phyloP scores from a whole-genome alignment of 140 eudicot species.

The Anethum foeniculum region DNA sequence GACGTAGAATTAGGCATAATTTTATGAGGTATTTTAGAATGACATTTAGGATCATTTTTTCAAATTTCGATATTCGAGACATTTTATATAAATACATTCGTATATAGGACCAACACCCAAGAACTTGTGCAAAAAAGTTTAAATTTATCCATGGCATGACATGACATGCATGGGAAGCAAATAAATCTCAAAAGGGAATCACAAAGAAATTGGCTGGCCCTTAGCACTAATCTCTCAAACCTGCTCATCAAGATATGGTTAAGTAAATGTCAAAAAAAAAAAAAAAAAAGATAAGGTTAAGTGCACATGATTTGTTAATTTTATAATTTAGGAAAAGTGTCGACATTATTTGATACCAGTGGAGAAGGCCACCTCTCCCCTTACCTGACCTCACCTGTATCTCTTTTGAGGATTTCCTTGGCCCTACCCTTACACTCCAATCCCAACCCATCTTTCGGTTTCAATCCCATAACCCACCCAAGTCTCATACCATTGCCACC shows the following conservation, averaged over 20 bases:
- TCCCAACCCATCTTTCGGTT: conserved; percentile 5
- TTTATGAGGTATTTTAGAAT: no score
- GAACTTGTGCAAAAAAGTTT: no score
- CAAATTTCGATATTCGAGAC: no score
- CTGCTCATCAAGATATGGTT: conserved; percentile 31
- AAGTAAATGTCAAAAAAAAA: neutral
- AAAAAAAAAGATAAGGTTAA: neutral
- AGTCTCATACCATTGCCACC: neutral
- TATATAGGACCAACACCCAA: no score
- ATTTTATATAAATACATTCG: no score
- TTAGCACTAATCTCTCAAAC: conserved; percentile 38
- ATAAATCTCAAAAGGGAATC: conserved; percentile 61
- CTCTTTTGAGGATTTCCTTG: conserved; percentile 53
- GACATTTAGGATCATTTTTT: no score
- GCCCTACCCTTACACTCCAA: conserved; percentile 29
- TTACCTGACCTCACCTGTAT: conserved; percentile 69
- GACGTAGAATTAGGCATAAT: no score
- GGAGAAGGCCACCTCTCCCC: conserved; percentile 3
- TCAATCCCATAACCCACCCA: conserved; percentile 23
- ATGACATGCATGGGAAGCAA: conserved; percentile 41
- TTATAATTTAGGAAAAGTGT: neutral
- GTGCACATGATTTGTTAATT: conserved; percentile 45
- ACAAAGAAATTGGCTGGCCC: conserved; percentile 24
- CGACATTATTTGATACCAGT: neutral
- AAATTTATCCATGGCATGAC: neutral